Base-by-base conservation (phyloP, 1,284 basidiomycete genomes). In the Pascua guehoae region DNA sequence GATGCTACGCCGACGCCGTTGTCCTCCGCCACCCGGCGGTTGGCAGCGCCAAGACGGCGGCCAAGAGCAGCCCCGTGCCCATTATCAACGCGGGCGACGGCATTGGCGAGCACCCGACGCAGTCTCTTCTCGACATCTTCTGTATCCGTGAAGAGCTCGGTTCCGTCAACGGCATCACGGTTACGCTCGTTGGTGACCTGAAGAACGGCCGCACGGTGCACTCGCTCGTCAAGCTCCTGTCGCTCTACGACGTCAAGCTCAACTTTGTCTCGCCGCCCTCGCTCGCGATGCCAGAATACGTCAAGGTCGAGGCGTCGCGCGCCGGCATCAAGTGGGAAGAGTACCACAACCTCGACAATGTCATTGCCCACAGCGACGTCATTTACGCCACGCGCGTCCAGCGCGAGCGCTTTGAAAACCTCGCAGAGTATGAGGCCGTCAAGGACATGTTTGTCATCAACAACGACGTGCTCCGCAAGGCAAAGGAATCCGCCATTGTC, bases 121-220 rank as follows among this genome's bases (percentile, higher is more conserved):
- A 97, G 81, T 91, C 91, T 36, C 81, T 97, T 46, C 80, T 98
- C 59, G 96, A 98, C 73, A 86, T 97, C 36, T 98, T 92, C 78
- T 97, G 94, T 45, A 98, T 99, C 68, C 92, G 96, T 62, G 94
- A 91, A 49, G 96, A 99, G 79, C 84, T 98, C 46, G 96, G 96
- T 62, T 98, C 95, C 0, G 92, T 98, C 63, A 98, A 97, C 71
- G 96, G 95, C 49, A 87, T 91, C 56, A 95, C 91, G 12, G 88
- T 98, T 72, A 98, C 96, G 11, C 77, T 94, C 39, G 79, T 99
- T 10, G 96, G 96, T 58, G 96, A 98, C 77, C 83, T 99, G 68
- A 98, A 98, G 83, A 96, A 98, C 73, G 96, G 96, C 42, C 86
- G 96, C 57, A 99, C 96, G 0, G 94, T 97, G 1, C 96, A 99